Conservation (phyloP, 805 yeast genomes). For the Diddensiella santjacobensis region DNA sequence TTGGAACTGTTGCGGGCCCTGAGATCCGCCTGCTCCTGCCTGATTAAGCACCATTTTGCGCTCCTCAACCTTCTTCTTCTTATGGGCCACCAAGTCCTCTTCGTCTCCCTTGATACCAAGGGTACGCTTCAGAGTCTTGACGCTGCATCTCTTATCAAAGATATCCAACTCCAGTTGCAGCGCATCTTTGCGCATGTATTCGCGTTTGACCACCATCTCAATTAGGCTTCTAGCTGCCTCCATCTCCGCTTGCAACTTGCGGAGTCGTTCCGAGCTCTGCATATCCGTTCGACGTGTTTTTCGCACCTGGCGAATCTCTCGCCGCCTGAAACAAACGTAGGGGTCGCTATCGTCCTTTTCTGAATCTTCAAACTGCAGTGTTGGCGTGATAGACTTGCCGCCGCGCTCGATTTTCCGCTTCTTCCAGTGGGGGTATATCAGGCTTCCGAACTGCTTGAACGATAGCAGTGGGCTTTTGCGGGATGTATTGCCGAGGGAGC, state of each 20-base stretch:
- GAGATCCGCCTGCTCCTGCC: conserved; percentile 4
- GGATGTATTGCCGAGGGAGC: conserved; percentile 7
- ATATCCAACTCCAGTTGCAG: conserved; percentile 60
- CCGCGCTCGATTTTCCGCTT: conserved; percentile 60
- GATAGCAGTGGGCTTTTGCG: conserved; percentile 23
- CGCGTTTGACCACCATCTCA: conserved; percentile 69
- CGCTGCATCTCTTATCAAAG: conserved; percentile 67
- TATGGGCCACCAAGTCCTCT: conserved; percentile 74
- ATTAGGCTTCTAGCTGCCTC: conserved; percentile 69
- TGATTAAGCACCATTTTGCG: conserved; percentile 4
- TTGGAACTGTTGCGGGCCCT: conserved; percentile 3
- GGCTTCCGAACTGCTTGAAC: conserved; percentile 51
- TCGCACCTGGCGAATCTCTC: conserved; percentile 93
- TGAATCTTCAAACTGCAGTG: conserved; percentile 76
- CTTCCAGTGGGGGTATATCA: conserved; percentile 80
- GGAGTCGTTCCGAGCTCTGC: conserved; percentile 79
- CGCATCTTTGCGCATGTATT: conserved; percentile 56
- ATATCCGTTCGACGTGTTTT: conserved; percentile 94
- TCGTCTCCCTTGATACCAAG: conserved; percentile 80
- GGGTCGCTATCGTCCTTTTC: conserved; percentile 94
- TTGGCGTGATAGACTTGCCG: conserved; percentile 72
- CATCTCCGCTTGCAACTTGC: conserved; percentile 70
- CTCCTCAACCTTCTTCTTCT: conserved; percentile 42
- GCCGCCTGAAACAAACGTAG: conserved; percentile 89
- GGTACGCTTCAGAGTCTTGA: conserved; percentile 70